Conservation (phyloP, 2,329 filamentous ascomycete genomes). For the Aphanoascus verrucosus region DNA sequence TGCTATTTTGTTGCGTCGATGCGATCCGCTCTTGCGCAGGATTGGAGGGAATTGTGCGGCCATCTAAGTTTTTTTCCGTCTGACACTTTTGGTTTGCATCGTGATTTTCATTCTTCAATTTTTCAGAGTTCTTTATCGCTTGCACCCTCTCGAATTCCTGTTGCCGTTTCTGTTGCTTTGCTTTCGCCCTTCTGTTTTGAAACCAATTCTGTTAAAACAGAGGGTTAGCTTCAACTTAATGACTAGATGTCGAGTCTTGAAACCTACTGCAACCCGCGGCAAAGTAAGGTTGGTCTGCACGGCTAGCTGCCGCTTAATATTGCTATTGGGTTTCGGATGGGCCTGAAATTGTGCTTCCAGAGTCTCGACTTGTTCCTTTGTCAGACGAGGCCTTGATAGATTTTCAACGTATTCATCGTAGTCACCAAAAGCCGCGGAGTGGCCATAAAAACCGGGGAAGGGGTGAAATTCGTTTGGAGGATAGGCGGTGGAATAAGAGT, state of each 20-base stretch:
- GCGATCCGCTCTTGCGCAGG: not conserved
- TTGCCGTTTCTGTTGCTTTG: slow-evolving; percentile 42
- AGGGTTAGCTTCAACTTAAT: slow-evolving; percentile 1
- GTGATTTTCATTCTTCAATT: slow-evolving; percentile 25
- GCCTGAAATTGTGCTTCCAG: slow-evolving; percentile 41
- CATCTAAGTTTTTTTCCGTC: slow-evolving; percentile 1
- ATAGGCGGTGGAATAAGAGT: slow-evolving; percentile 12
- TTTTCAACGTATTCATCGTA: slow-evolving; percentile 41
- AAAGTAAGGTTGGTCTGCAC: slow-evolving; percentile 40
- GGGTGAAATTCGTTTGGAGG: slow-evolving; percentile 5
- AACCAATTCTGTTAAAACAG: slow-evolving; percentile 39
- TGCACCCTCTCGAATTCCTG: slow-evolving; percentile 41
- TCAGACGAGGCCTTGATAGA: slow-evolving; percentile 40
- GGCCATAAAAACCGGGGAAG: slow-evolving; percentile 9
- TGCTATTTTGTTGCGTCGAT: not conserved
- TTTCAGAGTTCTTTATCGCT: slow-evolving; percentile 18
- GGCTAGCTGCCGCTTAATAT: slow-evolving; percentile 41
- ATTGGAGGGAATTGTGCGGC: not conserved
- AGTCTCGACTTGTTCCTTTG: slow-evolving; percentile 43
- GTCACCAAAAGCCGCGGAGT: slow-evolving; percentile 24
- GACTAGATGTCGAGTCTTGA: not conserved
- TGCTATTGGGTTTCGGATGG: slow-evolving; percentile 42
- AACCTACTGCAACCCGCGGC: slow-evolving; percentile 39
- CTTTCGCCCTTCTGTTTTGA: slow-evolving; percentile 43
- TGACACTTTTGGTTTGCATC: not conserved